phyloP scores from a whole-genome alignment of 2,329 filamentous ascomycete genomes.

The Stagonosporopsis cucurbitacearum region DNA sequence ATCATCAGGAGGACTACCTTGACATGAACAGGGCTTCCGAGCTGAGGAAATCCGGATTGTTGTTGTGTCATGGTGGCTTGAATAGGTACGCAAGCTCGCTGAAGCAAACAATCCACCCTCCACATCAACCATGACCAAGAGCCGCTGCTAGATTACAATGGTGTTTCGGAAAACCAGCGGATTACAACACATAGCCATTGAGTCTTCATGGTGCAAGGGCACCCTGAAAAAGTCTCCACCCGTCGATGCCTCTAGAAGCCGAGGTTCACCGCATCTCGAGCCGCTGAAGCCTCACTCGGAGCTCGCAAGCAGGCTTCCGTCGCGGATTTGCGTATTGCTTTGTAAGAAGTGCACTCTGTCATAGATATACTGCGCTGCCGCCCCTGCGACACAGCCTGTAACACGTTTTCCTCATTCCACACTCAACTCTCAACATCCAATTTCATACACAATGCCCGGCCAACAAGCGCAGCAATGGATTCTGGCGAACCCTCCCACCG shows the following conservation, averaged over 20 bases:
- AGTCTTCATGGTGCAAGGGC: conserved; percentile 4
- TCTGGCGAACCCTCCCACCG: conserved; percentile 50
- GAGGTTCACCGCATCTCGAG: conserved; percentile 18
- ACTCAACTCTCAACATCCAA: neutral
- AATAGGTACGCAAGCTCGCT: neutral
- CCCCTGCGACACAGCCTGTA: neutral
- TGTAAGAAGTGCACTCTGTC: conserved; percentile 11
- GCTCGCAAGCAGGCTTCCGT: conserved; percentile 9
- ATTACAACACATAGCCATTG: neutral
- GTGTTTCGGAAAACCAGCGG: neutral
- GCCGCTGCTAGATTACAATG: neutral
- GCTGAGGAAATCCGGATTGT: neutral
- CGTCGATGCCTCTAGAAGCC: conserved; percentile 12
- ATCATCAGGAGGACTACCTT: neutral
- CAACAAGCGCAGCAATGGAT: conserved; percentile 53
- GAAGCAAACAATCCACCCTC: neutral
- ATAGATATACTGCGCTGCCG: neutral
- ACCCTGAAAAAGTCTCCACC: conserved; percentile 7
- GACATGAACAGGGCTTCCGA: neutral
- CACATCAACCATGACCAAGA: neutral
- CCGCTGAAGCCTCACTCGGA: conserved; percentile 8
- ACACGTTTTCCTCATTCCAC: neutral
- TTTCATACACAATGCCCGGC: conserved; percentile 34
- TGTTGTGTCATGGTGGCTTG: conserved; percentile 4
- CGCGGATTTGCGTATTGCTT: conserved; percentile 2